phyloP scores from a whole-genome alignment of 2,329 filamentous ascomycete genomes.

The Colletotrichum filicis region DNA sequence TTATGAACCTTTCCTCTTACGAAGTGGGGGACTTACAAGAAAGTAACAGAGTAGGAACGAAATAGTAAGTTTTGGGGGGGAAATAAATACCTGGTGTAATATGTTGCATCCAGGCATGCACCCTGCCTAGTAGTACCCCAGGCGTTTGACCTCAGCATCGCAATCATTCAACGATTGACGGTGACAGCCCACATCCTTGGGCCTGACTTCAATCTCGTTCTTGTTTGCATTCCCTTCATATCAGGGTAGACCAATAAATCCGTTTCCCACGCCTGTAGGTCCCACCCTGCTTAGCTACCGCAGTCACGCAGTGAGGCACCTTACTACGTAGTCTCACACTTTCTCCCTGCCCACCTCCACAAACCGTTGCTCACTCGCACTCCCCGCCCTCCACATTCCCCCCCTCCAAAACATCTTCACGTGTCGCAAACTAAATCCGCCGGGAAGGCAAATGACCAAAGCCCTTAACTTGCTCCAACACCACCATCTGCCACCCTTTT shows the following conservation, averaged over 20 bases:
- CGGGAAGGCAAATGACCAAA: constrained; percentile 20
- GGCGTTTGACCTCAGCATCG: background rate
- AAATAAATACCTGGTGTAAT: background rate
- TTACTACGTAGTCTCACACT: background rate
- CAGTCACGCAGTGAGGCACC: background rate
- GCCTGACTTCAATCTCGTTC: background rate
- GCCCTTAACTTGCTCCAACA: background rate
- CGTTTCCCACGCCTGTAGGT: background rate
- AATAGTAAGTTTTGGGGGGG: background rate
- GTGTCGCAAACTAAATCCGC: constrained; percentile 4
- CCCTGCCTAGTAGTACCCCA: background rate
- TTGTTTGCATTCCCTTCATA: background rate
- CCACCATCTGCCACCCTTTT: background rate
- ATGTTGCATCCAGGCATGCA: constrained; percentile 1
- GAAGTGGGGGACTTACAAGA: background rate
- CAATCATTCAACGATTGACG: background rate
- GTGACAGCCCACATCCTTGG: background rate
- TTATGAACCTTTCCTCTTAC: background rate
- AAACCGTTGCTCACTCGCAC: background rate
- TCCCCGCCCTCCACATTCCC: background rate
- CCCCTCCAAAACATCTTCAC: constrained; percentile 14
- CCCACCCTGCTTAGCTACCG: background rate
- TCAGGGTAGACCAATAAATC: background rate
- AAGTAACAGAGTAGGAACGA: background rate
- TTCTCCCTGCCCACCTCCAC: background rate